phyloP scores from a whole-genome alignment of 1,284 basidiomycete genomes.

The Lignosus rhinocerotis region DNA sequence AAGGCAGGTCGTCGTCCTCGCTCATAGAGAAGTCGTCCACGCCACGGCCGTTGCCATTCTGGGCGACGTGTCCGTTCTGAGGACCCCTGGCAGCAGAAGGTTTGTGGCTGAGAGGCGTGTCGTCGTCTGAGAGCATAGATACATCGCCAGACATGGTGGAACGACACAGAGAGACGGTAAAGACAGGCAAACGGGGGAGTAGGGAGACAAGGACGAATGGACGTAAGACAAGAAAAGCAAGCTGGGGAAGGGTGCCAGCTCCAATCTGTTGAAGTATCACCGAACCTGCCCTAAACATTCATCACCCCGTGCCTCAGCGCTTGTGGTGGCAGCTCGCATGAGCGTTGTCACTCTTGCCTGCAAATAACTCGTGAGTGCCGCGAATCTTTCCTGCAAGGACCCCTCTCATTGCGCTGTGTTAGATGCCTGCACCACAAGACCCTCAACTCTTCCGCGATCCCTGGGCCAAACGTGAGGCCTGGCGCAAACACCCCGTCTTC shows the following conservation, averaged over 20 bases:
- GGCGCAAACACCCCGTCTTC: constrained; percentile 90
- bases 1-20: constrained; percentile 67
- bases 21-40: constrained; percentile 54
- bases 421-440: constrained; percentile 48
- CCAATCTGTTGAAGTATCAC: constrained; percentile 43
- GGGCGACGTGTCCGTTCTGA: constrained; percentile 34
- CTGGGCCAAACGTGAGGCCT: constrained; percentile 93
- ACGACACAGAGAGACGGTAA: constrained; percentile 15
- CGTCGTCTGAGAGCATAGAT: constrained; percentile 63
- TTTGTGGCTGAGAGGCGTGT: constrained; percentile 59
- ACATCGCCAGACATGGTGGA: constrained; percentile 46
- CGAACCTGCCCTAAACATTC: constrained; percentile 59
- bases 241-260: constrained; percentile 25
- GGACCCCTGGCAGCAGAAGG: constrained; percentile 24
- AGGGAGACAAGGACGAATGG: constrained; percentile 28
- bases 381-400: background rate
- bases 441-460: constrained; percentile 85
- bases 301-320: constrained; percentile 18
- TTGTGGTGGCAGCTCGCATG: constrained; percentile 6
- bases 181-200: constrained; percentile 19
- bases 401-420: constrained; percentile 9
- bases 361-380: constrained; percentile 12
- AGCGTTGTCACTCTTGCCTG: constrained; percentile 1
- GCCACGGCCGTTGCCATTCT: constrained; percentile 48
- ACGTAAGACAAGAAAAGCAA: constrained; percentile 30